phyloP scores from a whole-genome alignment of 176 grass and related monocot genomes.

The Triticum urartu region DNA sequence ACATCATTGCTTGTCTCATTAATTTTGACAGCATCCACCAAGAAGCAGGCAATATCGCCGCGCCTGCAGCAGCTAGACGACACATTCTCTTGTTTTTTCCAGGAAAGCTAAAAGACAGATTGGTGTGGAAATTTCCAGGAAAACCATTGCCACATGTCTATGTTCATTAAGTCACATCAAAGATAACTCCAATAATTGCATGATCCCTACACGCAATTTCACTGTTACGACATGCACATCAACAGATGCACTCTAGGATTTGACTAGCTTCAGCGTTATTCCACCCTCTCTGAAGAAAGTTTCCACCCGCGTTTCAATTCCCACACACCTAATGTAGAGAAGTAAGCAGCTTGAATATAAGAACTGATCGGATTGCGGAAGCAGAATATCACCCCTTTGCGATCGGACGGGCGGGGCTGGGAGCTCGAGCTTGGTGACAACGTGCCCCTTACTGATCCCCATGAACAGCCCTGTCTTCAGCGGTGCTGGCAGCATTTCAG shows the following conservation, averaged over 20 bases:
- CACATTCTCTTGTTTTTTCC: neutral
- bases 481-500: neutral
- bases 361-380: neutral
- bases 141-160: neutral
- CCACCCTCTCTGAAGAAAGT: neutral
- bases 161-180: neutral
- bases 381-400: neutral
- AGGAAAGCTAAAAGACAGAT: neutral
- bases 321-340: neutral
- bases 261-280: neutral
- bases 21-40: neutral
- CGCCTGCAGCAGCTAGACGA: neutral
- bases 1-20: neutral
- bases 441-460: neutral
- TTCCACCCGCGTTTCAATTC: neutral
- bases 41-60: neutral
- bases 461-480: neutral
- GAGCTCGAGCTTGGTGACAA: constrained; percentile 6
- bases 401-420: neutral
- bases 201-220: neutral
- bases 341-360: neutral
- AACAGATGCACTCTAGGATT: neutral
- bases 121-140: neutral
- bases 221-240: neutral
- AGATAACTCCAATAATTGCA: constrained; percentile 9